Percentiles rank a stretch among this genome's conserved stretches.
Evolutionary conservation across 352 stramenopile genomes (phyloP).

Genomic region (Pythium monospermum): DNA sequence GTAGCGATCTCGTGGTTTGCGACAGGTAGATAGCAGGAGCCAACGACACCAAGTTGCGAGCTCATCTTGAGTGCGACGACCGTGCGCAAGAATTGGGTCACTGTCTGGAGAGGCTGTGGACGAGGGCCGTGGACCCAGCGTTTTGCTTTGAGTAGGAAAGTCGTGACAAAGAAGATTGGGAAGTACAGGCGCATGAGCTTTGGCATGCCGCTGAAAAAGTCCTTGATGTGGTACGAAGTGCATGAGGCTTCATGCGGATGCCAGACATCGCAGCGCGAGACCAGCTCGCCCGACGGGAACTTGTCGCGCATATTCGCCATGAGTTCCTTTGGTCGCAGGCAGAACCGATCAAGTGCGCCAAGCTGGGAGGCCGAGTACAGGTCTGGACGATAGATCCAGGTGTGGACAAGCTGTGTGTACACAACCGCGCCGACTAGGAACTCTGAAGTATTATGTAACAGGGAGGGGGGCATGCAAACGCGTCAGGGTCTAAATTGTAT

Average conservation of each 20-base stretch:
- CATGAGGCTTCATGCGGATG: constrained; percentile 29
- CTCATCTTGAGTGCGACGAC: constrained; percentile 52
- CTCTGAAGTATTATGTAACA: no score
- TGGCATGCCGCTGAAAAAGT: constrained; percentile 34
- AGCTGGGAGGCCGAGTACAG: constrained; percentile 44
- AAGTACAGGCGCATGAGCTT: constrained; percentile 47
- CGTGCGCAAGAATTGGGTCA: constrained; percentile 49
- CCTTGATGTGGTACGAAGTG: constrained; percentile 35
- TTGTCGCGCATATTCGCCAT: constrained; percentile 51
- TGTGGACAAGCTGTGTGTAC: constrained; percentile 49
- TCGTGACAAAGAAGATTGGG: constrained; percentile 59
- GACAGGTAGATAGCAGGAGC: constrained; percentile 44
- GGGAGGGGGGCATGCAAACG: no score
- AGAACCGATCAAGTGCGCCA: constrained; percentile 45
- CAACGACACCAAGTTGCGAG: constrained; percentile 49
- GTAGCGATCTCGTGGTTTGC: constrained; percentile 20
- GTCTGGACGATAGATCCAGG: constrained; percentile 55
- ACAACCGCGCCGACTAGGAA: constrained; percentile 31
- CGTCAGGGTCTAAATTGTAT: no score
- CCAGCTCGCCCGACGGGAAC: constrained; percentile 31
- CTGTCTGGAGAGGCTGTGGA: constrained; percentile 27
- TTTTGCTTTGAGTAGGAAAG: constrained; percentile 51
- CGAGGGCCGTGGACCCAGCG: constrained; percentile 54
- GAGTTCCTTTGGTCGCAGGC: constrained; percentile 25
- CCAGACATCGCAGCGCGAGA: constrained; percentile 55